Evolutionary conservation across 306 rosid species (phyloP), one percentile per base, ranked within the genome.

Genomic region (Astragalus membranaceus): DNA sequence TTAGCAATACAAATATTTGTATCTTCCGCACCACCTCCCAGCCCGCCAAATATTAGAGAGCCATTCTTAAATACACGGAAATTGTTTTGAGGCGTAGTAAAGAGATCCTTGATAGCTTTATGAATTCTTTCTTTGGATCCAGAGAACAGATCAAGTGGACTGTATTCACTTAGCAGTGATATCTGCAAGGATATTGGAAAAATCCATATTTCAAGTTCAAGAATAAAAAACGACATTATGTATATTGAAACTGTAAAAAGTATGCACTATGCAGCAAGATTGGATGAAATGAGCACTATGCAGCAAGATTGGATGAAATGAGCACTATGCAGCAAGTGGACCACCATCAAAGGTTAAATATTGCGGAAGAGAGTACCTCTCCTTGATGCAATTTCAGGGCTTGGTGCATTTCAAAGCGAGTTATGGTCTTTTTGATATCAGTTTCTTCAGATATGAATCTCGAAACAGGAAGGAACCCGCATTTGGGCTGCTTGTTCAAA

Each of bases 381-480:
- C 84, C 92, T 56, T 80, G 86, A 74, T 79, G 88, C 83, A 89
- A 85, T 85, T 95, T 95, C 79, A 91, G 86, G 74, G 86, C 80
- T 80, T 95, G 99, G 82, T 95, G 99, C 99, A 95, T 91, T 89
- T 78, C 81, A 76, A 87, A 91, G 73, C 97, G 96, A 68, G 92
- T 73, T 69, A 87, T 78, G 55, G 70, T 76, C 82, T 51, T 86
- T 80, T 95, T 95, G 46, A 88, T 55, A 33, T 85, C 80, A 75
- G 89, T 89, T 76, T 23, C 83, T 77, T 95, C 92, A 11, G 82
- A 79, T 77, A 95, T 86, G 75, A 84, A 89, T 70, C 80, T 87
- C 75, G 99, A 87, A 70, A 69, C 55, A n/a, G 99, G 96, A 67
- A 91, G 86, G 74, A 91, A 91, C 78, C 99, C 99, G 26, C 99